Percentiles rank a stretch among this genome's conserved stretches.
Evolutionary conservation across 192 early-diverging fungal species (phyloP).

Genomic region (Spinellus fusiger): DNA sequence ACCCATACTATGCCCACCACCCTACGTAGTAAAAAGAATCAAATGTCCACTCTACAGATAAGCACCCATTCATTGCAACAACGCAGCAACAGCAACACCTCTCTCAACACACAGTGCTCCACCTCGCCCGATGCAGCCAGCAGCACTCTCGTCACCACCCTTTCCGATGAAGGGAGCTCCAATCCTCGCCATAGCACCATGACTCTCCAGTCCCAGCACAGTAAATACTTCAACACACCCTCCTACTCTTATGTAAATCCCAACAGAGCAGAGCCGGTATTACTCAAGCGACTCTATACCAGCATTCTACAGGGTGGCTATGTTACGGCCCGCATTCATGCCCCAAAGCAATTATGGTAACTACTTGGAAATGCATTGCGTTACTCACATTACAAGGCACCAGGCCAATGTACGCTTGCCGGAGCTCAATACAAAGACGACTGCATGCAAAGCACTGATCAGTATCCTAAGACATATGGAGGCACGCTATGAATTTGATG

Average conservation of each 20-base stretch:
- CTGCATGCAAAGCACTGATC: neutral
- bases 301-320: neutral
- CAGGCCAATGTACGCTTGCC: conserved; percentile 6
- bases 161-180: no score
- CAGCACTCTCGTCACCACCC: no score
- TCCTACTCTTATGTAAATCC: neutral
- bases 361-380: neutral
- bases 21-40: no score
- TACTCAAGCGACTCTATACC: neutral
- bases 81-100: no score
- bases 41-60: neutral
- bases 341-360: neutral
- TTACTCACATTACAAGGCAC: neutral
- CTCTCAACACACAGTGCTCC: no score
- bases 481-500: neutral
- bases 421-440: neutral
- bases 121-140: no score
- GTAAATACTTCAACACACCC: neutral
- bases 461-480: neutral
- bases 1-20: neutral
- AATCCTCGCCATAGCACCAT: no score
- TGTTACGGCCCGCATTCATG: neutral
- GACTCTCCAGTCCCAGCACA: no score
- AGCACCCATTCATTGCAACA: neutral
- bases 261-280: no score